A percentile compares a stretch with the other conserved stretches of the same genome.
Conservation (phyloP, 768 basidiomycete species). For the Chlorophyllum brunneum region DNA sequence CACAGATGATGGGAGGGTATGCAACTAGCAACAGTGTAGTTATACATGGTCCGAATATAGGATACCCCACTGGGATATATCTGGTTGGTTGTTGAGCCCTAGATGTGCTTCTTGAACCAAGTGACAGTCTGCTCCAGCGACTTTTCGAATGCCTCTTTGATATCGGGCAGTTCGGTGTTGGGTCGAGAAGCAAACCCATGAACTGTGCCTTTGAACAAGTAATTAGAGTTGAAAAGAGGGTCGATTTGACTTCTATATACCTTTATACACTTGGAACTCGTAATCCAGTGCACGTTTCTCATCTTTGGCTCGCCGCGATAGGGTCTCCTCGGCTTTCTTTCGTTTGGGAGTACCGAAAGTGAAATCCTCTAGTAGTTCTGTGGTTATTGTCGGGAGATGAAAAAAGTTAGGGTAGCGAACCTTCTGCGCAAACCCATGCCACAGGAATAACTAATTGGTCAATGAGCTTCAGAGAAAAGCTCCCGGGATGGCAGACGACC, state of each 20-base stretch:
- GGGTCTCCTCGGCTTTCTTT: conserved; percentile 30
- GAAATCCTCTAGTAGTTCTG: conserved; percentile 29
- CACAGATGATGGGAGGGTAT: no score
- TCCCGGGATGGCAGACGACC: conserved; percentile 39
- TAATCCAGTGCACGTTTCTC: conserved; percentile 36
- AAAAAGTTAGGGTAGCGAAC: conserved; percentile 22
- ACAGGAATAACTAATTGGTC: conserved; percentile 34
- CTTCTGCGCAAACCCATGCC: conserved; percentile 40
- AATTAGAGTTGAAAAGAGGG: neutral
- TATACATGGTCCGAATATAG: neutral
- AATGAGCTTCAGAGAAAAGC: conserved; percentile 28
- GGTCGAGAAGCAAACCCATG: conserved; percentile 47
- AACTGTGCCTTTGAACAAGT: conserved; percentile 29
- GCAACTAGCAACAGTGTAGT: no score
- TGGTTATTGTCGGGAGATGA: no score
- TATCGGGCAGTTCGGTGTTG: conserved; percentile 31
- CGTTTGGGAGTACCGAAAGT: conserved; percentile 29
- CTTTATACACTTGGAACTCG: conserved; percentile 43
- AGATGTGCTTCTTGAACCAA: conserved; percentile 39
- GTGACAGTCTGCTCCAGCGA: conserved; percentile 37
- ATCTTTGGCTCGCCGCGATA: conserved; percentile 30
- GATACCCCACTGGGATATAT: neutral
- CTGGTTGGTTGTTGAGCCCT: neutral
- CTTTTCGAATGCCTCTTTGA: conserved; percentile 38
- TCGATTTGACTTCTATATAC: conserved; percentile 18